These are phyloP conservation scores for Viridothelium virens DNA, from an alignment of 495 filamentous ascomycete genomes.

Conservation along the genomic window DNA sequence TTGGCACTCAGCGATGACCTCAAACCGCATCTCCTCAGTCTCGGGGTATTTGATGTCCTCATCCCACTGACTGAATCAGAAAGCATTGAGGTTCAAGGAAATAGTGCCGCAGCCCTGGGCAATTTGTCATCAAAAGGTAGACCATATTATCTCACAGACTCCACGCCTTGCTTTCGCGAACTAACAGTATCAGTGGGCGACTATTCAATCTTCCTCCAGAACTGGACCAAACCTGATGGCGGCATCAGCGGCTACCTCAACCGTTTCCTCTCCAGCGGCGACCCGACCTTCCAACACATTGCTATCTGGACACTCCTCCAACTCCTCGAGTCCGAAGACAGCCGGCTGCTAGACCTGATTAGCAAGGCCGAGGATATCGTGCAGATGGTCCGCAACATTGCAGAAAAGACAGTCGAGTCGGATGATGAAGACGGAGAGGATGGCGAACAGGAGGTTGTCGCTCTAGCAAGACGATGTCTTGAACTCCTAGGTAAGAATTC, in stretches of 20 bases:
- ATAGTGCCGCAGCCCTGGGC: conserved; percentile 90
- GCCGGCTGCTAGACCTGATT: conserved; percentile 74
- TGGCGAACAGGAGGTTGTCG: conserved; percentile 87
- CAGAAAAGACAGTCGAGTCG: conserved; percentile 81
- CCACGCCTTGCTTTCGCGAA: background rate
- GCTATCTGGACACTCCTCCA: conserved; percentile 97
- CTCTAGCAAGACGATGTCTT: conserved; percentile 78
- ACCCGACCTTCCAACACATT: conserved; percentile 98
- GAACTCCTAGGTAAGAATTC: conserved; percentile 68
- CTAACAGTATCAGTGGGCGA: conserved; percentile 64
- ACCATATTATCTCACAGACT: background rate
- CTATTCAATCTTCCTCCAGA: conserved; percentile 89
- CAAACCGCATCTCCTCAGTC: conserved; percentile 80
- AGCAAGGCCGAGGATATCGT: conserved; percentile 81
- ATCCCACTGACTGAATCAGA: conserved; percentile 91
- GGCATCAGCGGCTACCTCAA: conserved; percentile 92
- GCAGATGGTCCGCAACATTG: conserved; percentile 80
- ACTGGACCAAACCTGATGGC: conserved; percentile 86
- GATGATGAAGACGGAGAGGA: conserved; percentile 81
- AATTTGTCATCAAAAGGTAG: conserved; percentile 95
- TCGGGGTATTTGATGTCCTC: conserved; percentile 93
- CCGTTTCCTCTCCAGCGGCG: conserved; percentile 85
- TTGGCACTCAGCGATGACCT: conserved; percentile 92
- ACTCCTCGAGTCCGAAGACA: conserved; percentile 87
- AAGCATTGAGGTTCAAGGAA: conserved; percentile 96